Percentiles rank a stretch among this genome's conserved stretches.
Conservation (phyloP, 768 basidiomycete genomes). For the Mycena filopes region DNA sequence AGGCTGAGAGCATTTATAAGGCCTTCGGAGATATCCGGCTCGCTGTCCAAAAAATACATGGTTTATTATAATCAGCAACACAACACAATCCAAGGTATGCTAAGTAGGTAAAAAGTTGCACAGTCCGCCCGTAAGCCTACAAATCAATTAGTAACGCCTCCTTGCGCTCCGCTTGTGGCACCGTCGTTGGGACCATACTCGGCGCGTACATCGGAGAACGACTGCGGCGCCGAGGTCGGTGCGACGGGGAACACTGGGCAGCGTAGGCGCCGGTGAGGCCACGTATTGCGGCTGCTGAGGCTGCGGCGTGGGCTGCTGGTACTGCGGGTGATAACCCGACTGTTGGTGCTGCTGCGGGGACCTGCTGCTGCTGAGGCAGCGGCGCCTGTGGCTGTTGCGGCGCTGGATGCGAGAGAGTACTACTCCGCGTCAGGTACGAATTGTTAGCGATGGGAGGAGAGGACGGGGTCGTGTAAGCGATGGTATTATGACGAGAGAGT, state of each 20-base stretch:
- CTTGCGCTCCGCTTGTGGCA: slow-evolving; percentile 74
- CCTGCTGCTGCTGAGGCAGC: slow-evolving; percentile 14
- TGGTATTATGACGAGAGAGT: slow-evolving; percentile 42
- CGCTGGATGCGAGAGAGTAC: slow-evolving; percentile 32
- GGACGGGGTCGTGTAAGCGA: slow-evolving; percentile 30
- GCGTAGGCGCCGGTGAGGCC: slow-evolving; percentile 42
- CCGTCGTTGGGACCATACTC: slow-evolving; percentile 49
- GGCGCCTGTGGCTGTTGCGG: slow-evolving; percentile 30
- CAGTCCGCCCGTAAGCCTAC: slow-evolving; percentile 31
- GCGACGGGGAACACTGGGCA: slow-evolving; percentile 75
- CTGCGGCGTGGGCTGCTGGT: slow-evolving; percentile 40
- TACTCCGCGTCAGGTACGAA: slow-evolving; percentile 29
- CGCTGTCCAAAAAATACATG: too few species aligned
- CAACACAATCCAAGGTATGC: slow-evolving; percentile 2
- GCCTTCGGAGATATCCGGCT: too few species aligned
- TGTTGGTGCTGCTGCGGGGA: slow-evolving; percentile 34
- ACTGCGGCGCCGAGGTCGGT: slow-evolving; percentile 68
- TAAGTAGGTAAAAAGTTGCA: neutral
- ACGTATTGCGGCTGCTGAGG: slow-evolving; percentile 40
- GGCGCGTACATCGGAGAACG: slow-evolving; percentile 59
- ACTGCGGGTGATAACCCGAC: slow-evolving; percentile 31
- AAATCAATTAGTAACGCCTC: slow-evolving; percentile 67
- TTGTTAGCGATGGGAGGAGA: slow-evolving; percentile 26
- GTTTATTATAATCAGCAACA: too few species aligned
- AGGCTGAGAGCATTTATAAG: neutral